Base-by-base conservation (phyloP, 805 yeast genomes). In the Lipomyces yamanashiensis region DNA sequence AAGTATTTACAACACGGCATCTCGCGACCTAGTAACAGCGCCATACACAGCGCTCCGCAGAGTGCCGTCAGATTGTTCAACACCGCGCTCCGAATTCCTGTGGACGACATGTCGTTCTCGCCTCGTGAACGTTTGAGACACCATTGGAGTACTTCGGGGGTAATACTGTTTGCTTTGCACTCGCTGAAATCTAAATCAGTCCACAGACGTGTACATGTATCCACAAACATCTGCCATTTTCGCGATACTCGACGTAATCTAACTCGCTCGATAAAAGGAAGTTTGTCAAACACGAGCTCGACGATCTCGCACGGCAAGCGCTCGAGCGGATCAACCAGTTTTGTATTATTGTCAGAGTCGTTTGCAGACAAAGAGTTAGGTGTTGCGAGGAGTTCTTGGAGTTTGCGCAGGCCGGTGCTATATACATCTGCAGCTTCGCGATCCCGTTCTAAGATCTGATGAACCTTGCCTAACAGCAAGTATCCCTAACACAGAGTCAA, bases 261-360 rank as follows among this genome's bases (percentile, higher is more conserved):
- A 1, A 54, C 62, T 13, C 44, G n/a, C 7, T 62, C 33, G n/a
- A 21, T 13, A 47, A 62, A 54, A 0, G 58, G 49, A 17, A 62
- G 58, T 36, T 53, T 37, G 13, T 47, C 13, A 37, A 62, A 48
- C 2, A 62, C 53, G 6, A 28, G 28, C 21, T 62, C 65, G 21
- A 36, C 15, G 10, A 62, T 36, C 43, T 62, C 65, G 28, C 28
- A 28, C 13, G 65, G 65, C 3, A 62, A 50, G 9, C 54, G 51
- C 13, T 40, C 45, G 7, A 43, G 19, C 7, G 59, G 51, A 49
- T 49, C 53, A 12, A 15, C 13, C 33, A 28, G 33, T 39, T 40
- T 21, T 34, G 19, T 33, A 13, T 17, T 28, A 2, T 21, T 7
- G 15, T 49, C 37, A 39, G 13, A 17, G 48, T 10, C 39, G 23